Evolutionary conservation across 176 grass and related monocot species (phyloP).

Genomic region (Thalia dealbata): DNA sequence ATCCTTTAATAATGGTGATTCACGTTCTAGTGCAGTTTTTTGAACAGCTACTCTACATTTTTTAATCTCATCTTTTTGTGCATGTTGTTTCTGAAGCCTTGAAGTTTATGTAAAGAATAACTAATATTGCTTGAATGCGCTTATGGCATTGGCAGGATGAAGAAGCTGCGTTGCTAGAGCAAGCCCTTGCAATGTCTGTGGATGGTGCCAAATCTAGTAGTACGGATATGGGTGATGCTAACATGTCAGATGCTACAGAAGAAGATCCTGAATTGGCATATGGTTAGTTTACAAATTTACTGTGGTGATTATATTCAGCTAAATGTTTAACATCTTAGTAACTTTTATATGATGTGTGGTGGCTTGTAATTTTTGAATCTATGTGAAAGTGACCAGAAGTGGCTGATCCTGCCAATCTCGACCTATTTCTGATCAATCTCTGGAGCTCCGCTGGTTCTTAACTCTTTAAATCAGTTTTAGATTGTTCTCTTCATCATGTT

Average conservation of each 20-base stretch:
- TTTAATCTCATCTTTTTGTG: constrained; percentile 8
- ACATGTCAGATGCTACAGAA: constrained; percentile 48
- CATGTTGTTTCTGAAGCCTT: background rate
- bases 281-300: constrained; percentile 35
- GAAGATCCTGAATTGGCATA: constrained; percentile 77
- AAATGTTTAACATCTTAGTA: background rate
- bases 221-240: constrained; percentile 35
- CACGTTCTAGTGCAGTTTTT: too few relatives aligned
- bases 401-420: too few relatives aligned
- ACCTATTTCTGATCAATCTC: background rate
- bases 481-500: background rate
- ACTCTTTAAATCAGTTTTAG: background rate
- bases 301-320: background rate
- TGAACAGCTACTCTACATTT: too few relatives aligned
- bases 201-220: constrained; percentile 43
- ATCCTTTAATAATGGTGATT: too few relatives aligned
- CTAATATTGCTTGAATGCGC: constrained; percentile 15
- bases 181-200: constrained; percentile 95
- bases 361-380: background rate
- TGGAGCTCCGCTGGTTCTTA: background rate
- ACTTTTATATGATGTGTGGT: background rate
- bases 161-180: constrained; percentile 62
- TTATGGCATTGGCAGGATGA: constrained; percentile 42
- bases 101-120: background rate
- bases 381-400: background rate